Evolutionary conservation across 345 rosid genomes (phyloP).

Genomic region (Moricandia arvensis): DNA sequence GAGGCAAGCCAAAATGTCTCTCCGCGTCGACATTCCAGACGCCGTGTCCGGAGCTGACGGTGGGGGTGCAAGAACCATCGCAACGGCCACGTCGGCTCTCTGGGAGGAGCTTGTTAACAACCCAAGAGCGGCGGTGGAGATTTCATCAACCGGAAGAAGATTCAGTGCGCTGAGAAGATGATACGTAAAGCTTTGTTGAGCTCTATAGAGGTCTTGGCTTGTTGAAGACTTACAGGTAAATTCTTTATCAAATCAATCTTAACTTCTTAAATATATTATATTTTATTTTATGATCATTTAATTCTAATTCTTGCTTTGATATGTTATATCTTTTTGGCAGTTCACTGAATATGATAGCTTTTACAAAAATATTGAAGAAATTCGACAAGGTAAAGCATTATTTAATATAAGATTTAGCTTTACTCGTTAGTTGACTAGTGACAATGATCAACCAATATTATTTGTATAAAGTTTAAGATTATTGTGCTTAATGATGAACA

Average conservation of each 20-base stretch:
- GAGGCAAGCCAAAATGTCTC: conserved; percentile 68
- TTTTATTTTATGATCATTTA: neutral
- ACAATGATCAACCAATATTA: neutral
- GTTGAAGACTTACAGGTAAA: conserved; percentile 72
- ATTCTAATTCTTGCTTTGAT: conserved; percentile 16
- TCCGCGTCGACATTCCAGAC: conserved; percentile 78
- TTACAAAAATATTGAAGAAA: conserved; percentile 85
- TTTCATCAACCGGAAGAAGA: conserved; percentile 63
- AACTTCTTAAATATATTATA: neutral
- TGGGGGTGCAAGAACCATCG: conserved; percentile 52
- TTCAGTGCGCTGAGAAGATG: conserved; percentile 85
- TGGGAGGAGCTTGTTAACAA: conserved; percentile 93
- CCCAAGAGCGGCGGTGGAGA: conserved; percentile 55
- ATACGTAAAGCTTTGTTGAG: conserved; percentile 88
- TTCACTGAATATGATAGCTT: conserved; percentile 84
- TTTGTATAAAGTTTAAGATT: neutral
- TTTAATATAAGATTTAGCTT: neutral
- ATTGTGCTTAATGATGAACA: conserved; percentile 23
- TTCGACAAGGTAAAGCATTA: conserved; percentile 74
- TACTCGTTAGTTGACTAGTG: neutral
- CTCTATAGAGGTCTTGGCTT: conserved; percentile 80
- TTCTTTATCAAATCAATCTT: neutral
- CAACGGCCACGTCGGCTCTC: conserved; percentile 61
- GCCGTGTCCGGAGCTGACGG: conserved; percentile 45
- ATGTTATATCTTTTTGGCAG: conserved; percentile 42